Percentiles rank a stretch among this genome's conserved stretches.
Conservation (phyloP, 495 filamentous ascomycete genomes). For the Haplographium delicatum region DNA sequence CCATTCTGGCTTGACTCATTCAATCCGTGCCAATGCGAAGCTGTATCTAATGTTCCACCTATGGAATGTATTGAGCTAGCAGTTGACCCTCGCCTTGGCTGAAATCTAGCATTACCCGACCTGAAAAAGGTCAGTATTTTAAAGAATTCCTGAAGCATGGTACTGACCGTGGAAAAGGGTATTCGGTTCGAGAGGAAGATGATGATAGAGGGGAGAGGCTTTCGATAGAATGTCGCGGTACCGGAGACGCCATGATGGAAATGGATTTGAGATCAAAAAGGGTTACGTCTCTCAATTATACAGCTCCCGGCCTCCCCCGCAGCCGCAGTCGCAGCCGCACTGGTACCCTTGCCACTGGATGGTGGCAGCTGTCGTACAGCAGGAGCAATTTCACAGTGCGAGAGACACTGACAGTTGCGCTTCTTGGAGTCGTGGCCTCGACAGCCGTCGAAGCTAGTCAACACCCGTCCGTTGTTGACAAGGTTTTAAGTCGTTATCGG, state of each 20-base stretch:
- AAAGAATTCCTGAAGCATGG: not conserved
- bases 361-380: too few species aligned
- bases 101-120: constrained; percentile 23
- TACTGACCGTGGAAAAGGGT: constrained; percentile 45
- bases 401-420: too few species aligned
- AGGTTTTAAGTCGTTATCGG: constrained; percentile 16
- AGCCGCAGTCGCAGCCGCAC: too few species aligned
- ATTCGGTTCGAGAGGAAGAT: constrained; percentile 49
- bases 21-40: constrained; percentile 54
- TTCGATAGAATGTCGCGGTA: constrained; percentile 65
- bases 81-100: constrained; percentile 64
- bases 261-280: not conserved
- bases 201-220: constrained; percentile 52
- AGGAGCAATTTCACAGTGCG: too few species aligned
- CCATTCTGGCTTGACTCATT: constrained; percentile 79
- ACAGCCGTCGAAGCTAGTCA: constrained; percentile 21
- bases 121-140: constrained; percentile 12
- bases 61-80: constrained; percentile 84
- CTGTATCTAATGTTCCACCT: constrained; percentile 65
- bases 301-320: not conserved
- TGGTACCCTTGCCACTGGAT: too few species aligned
- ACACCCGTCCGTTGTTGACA: constrained; percentile 9
- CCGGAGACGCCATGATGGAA: constrained; percentile 58
- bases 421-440: too few species aligned
- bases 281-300: not conserved